phyloP scores from a whole-genome alignment of 2,329 filamentous ascomycete genomes.

The Colletotrichum spaethianum region DNA sequence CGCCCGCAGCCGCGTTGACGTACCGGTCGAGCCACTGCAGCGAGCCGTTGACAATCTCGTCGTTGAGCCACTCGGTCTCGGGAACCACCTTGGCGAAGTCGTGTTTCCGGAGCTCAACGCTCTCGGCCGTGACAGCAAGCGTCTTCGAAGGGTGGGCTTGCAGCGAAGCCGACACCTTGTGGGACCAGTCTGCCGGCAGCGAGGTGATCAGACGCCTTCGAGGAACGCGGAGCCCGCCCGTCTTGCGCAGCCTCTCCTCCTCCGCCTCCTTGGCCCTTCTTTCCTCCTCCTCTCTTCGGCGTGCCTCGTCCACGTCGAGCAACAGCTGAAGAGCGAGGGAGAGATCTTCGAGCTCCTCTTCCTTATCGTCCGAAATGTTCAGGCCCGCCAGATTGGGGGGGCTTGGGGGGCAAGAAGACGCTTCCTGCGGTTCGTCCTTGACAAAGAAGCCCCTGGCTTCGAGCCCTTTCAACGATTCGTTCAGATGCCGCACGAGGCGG shows the following conservation, averaged over 20 bases:
- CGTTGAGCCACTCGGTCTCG: conserved; percentile 78
- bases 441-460: conserved; percentile 23
- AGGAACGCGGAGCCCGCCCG: conserved; percentile 39
- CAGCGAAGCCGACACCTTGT: conserved; percentile 17
- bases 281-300: conserved; percentile 34
- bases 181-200: conserved; percentile 28
- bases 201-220: conserved; percentile 23
- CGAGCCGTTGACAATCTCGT: conserved; percentile 80
- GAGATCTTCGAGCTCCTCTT: conserved; percentile 40
- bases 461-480: conserved; percentile 19
- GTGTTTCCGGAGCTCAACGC: conserved; percentile 53
- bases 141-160: conserved; percentile 11
- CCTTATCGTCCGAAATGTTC: conserved; percentile 40
- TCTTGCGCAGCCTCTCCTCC: conserved; percentile 27
- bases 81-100: conserved; percentile 76
- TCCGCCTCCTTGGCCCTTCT: conserved; percentile 17
- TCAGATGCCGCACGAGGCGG: conserved; percentile 24
- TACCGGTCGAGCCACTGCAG: conserved; percentile 72
- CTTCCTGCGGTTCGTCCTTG: neutral
- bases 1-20: conserved; percentile 70
- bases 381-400: conserved; percentile 20
- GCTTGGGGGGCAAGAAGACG: conserved; percentile 10
- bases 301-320: conserved; percentile 35
- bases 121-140: conserved; percentile 36
- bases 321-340: conserved; percentile 34